Base-by-base conservation (phyloP, 1,284 basidiomycete species). In the Ustilago cynodontis region DNA sequence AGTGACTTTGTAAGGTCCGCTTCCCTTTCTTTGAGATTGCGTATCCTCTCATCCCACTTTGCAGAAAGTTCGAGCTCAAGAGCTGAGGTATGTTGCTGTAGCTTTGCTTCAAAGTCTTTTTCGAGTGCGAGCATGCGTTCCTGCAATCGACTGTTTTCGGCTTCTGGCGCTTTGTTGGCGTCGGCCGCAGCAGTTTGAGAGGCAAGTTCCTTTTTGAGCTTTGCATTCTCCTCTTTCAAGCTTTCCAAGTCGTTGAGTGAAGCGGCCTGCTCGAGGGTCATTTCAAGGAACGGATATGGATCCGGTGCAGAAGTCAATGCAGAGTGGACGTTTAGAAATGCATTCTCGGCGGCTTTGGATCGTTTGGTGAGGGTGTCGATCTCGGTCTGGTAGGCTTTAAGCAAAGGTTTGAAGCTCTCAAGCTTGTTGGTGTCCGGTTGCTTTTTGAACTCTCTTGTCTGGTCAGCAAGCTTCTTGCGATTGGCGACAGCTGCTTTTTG, bases 21-120 rank as follows among this genome's bases (percentile, higher is more conserved):
- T 87, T 98, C 95, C 57, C 95, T 90, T 83, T 97, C 94, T 86
- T 95, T 93, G 78, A 96, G 96, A 86, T 98, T 98, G 64, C 93
- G 89, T 85, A 98, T 89, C 79, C 92, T 92, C 88, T 99, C 96
- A 80, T 98, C 95, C 81, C 97, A 98, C 7, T 93, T 94, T 20
- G 96, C 96, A 77, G 95, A 94, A 13, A 98, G 88, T 87, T 98
- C 95, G 66, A 94, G 94, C 88, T 97, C 94, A 87, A 97, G 95
- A 86, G 94, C 93, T 0, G 89, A 88, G 18, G 96, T 92, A 79
- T 92, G 91, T 78, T 96, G 94, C 69, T 91, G 89, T 62, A 98
- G 93, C 86, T 94, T 88, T 45, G 92, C 91, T 33, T 98, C 94
- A 93, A 98, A 96, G 92, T 94, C 76, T 26, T 45, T 14, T 37